phyloP scores from a whole-genome alignment of 169 alveolate genomes.

The Perkinsus chesapeaki region DNA sequence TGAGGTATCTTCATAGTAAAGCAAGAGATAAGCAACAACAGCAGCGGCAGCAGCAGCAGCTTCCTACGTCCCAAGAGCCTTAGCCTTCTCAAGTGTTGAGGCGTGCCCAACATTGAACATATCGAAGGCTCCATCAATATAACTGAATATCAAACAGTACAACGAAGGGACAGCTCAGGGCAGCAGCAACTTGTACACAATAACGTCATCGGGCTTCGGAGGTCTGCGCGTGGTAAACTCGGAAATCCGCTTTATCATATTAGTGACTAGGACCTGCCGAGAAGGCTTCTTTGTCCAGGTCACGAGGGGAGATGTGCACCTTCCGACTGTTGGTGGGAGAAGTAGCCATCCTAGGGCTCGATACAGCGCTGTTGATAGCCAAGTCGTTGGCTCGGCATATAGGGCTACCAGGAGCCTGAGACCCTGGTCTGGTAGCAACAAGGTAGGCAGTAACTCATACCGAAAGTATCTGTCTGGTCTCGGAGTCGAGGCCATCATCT shows the following conservation, averaged over 20 bases:
- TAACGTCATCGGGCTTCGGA: slow-evolving; percentile 58
- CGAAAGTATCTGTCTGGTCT: neutral
- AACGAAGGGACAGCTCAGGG: neutral
- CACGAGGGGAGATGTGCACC: too few relatives aligned
- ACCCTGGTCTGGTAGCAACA: too few relatives aligned
- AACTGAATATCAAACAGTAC: neutral
- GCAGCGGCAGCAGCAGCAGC: too few relatives aligned
- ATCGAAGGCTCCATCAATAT: slow-evolving; percentile 60
- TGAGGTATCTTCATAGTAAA: slow-evolving; percentile 35
- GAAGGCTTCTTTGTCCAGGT: neutral
- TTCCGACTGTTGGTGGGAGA: neutral
- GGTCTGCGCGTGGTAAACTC: slow-evolving; percentile 43
- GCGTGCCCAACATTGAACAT: slow-evolving; percentile 50
- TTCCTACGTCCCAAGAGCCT: slow-evolving; percentile 47
- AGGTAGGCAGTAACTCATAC: neutral
- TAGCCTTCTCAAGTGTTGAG: slow-evolving; percentile 53
- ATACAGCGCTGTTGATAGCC: neutral
- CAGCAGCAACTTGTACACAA: slow-evolving; percentile 39
- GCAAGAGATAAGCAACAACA: neutral
- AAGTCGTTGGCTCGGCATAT: neutral
- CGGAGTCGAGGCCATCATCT: neutral
- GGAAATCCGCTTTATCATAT: slow-evolving; percentile 34
- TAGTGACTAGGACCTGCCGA: neutral
- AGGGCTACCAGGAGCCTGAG: slow-evolving; percentile 48
- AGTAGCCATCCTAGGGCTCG: neutral